phyloP scores from a whole-genome alignment of 805 yeast species.

The Candida namnaoensis region DNA sequence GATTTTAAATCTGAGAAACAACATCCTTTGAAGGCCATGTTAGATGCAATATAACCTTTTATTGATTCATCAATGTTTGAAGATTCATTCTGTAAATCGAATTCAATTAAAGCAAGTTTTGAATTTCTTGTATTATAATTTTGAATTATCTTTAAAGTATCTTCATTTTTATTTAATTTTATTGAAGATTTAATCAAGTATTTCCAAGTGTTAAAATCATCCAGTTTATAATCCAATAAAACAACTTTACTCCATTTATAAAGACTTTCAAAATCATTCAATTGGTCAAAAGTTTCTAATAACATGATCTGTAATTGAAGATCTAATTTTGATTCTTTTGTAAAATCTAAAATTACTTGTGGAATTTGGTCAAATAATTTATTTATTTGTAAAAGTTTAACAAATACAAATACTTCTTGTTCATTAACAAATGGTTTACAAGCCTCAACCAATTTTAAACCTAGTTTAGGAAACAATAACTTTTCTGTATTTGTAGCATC shows the following conservation, averaged over 20 bases:
- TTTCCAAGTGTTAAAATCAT: constrained; percentile 77
- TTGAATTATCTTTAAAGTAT: constrained; percentile 24
- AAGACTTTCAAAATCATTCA: constrained; percentile 35
- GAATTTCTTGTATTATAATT: constrained; percentile 43
- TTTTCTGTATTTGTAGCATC: constrained; percentile 34
- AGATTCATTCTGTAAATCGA: constrained; percentile 17
- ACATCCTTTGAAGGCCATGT: constrained; percentile 29
- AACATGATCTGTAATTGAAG: constrained; percentile 54
- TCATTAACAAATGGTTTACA: constrained; percentile 42
- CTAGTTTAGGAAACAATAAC: constrained; percentile 50
- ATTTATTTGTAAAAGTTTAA: constrained; percentile 34
- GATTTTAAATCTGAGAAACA: constrained; percentile 51
- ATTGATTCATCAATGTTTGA: constrained; percentile 18
- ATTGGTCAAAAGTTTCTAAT: constrained; percentile 34
- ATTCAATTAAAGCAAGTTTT: constrained; percentile 42
- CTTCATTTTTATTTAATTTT: constrained; percentile 18
- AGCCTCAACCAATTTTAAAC: constrained; percentile 45
- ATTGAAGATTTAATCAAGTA: constrained; percentile 36
- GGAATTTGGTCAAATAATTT: constrained; percentile 28
- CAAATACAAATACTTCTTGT: constrained; percentile 61
- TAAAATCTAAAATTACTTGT: constrained; percentile 21
- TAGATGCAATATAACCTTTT: too few relatives aligned
- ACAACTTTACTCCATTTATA: constrained; percentile 28
- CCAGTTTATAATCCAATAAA: constrained; percentile 40
- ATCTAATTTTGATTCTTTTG: constrained; percentile 31